phyloP scores from a whole-genome alignment of 2,329 filamentous ascomycete genomes.

The Samsoniella hepiali region DNA sequence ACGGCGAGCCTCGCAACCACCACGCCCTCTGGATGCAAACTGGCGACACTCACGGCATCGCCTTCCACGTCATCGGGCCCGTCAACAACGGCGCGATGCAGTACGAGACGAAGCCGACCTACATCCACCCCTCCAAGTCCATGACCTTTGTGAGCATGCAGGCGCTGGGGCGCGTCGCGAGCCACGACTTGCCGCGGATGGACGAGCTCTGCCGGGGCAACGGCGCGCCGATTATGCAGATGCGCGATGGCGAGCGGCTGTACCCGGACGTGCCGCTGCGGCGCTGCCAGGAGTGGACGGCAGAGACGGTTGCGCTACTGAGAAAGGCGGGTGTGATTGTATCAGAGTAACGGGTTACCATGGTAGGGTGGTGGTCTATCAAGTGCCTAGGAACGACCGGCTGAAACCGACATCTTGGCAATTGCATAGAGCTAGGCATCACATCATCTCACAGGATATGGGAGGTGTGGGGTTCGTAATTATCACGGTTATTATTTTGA shows the following conservation, averaged over 20 bases:
- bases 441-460: too few species aligned
- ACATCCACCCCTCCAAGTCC: not conserved
- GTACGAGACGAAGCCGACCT: not conserved
- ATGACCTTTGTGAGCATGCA: not conserved
- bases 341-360: not conserved
- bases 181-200: not conserved
- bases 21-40: not conserved
- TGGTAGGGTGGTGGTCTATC: too few species aligned
- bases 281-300: constrained; percentile 4
- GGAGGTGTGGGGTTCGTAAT: not conserved
- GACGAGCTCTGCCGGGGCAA: not conserved
- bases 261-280: not conserved
- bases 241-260: not conserved
- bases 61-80: not conserved
- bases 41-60: not conserved
- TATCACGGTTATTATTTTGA: not conserved
- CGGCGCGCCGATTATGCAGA: not conserved
- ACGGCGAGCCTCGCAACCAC: constrained; percentile 7
- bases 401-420: too few species aligned
- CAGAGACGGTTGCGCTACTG: not conserved
- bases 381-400: too few species aligned
- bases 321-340: not conserved
- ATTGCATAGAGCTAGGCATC: too few species aligned
- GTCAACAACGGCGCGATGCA: not conserved
- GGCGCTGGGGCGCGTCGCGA: not conserved